Evolutionary conservation across 306 rosid genomes (phyloP), one percentile per base, ranked within the genome.

Genomic region (Quillaja saponaria): DNA sequence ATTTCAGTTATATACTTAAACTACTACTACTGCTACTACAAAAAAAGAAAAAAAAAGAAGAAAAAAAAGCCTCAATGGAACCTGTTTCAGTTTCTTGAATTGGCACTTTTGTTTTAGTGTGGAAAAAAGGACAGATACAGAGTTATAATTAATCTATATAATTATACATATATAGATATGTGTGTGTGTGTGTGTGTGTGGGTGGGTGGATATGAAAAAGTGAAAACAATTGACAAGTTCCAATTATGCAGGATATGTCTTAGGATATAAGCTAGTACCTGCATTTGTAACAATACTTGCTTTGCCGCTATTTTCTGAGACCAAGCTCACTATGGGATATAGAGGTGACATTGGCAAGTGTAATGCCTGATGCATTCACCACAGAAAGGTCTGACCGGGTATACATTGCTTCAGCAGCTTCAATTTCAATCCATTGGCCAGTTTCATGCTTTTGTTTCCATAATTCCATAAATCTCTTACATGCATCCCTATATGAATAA

Each of bases 361-460:
- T 35, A 69, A 89, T 71, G 42, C 91, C 88, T 6, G 97, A 85
- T 48, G 75, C 71, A 78, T 78, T 85, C 72, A 72, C 78, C 13
- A 90, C 67, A 72, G 90, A 53, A 71, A 82, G 74, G 69, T 88
- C 90, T 42, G 85, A 35, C 42, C 85, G 81, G 74, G 46, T 74
- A 76, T 84, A 63, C 76, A 92, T 71, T 52, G 78, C 81, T 70
- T 89, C 99, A 64, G 95, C 83, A 50, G 90, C 90, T 71, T 83
- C 99, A 57, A 94, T 87, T 75, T 94, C 97, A 70, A 89, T 81
- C 99, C 99, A 94, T 66, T 89, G 99, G 42, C 99, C 99, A 58
- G 77, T 85, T 81, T 94, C 99, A 68, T 94, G 97, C 82, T 94
- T 94, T 78, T 83, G 80, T 83, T 77, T 89, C 99, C 99, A 94